phyloP scores from a whole-genome alignment of 805 yeast genomes.

The Wickerhamiella cacticola region DNA sequence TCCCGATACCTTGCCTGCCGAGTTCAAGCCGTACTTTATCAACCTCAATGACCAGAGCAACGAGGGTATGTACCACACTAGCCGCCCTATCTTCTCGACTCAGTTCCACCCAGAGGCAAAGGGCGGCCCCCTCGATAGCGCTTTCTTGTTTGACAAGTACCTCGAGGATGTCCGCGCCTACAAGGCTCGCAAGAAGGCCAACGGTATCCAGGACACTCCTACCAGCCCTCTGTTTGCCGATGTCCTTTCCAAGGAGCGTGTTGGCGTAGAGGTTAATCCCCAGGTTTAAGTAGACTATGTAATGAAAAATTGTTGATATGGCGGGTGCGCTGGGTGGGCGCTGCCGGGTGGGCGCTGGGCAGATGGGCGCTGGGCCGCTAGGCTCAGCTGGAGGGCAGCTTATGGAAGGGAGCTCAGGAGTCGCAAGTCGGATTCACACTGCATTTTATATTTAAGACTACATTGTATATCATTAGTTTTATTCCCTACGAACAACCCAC shows the following conservation, averaged over 20 bases:
- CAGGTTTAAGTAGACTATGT: slow-evolving; percentile 19
- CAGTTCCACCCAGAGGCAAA: slow-evolving; percentile 99
- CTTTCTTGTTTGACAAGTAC: slow-evolving; percentile 82
- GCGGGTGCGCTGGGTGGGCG: not conserved
- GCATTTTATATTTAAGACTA: not conserved
- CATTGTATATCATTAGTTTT: not conserved
- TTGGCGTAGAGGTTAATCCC: slow-evolving; percentile 33
- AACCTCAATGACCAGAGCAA: slow-evolving; percentile 92
- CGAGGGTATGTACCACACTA: slow-evolving; percentile 89
- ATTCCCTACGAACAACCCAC: too few relatives aligned
- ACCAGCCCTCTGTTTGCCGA: slow-evolving; percentile 34
- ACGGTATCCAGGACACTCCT: slow-evolving; percentile 31
- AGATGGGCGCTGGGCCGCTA: too few relatives aligned
- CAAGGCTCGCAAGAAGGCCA: slow-evolving; percentile 35
- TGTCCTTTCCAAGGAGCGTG: slow-evolving; percentile 33
- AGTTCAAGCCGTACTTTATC: slow-evolving; percentile 78
- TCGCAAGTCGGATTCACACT: too few relatives aligned
- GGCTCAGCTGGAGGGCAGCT: too few relatives aligned
- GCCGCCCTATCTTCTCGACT: slow-evolving; percentile 85
- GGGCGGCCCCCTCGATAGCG: slow-evolving; percentile 95
- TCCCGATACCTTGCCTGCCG: slow-evolving; percentile 55
- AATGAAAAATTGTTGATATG: not conserved
- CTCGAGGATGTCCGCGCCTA: slow-evolving; percentile 54
- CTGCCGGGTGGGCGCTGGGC: not conserved
- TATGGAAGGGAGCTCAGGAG: too few relatives aligned